These are phyloP conservation scores for Ceratocystis variospora DNA, from an alignment of 2,329 filamentous ascomycete genomes.

Conservation along the genomic window DNA sequence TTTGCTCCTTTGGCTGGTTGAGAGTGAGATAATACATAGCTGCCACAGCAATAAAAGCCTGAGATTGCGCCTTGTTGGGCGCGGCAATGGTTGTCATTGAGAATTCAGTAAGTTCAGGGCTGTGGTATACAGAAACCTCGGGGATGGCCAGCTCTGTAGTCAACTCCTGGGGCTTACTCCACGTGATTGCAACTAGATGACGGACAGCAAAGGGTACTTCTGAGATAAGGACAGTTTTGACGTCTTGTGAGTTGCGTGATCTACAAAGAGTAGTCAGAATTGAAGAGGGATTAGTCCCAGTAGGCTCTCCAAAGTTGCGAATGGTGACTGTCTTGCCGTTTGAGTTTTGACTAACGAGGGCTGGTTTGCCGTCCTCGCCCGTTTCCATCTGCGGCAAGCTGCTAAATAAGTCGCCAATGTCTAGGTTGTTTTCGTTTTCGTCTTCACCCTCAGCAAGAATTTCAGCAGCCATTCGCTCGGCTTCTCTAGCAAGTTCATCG, in stretches of 20 bases:
- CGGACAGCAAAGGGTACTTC: conserved; percentile 61
- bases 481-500: conserved; percentile 41
- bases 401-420: conserved; percentile 38
- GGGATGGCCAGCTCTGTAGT: conserved; percentile 32
- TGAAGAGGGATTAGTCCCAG: conserved; percentile 60
- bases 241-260: conserved; percentile 57
- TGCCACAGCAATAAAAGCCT: conserved; percentile 69
- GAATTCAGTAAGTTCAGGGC: conserved; percentile 40
- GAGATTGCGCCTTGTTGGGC: conserved; percentile 65
- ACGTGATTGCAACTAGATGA: conserved; percentile 59
- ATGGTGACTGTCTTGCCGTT: conserved; percentile 35
- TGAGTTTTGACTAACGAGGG: conserved; percentile 39
- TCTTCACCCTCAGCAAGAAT: conserved; percentile 43
- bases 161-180: conserved; percentile 58
- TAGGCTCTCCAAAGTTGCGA: conserved; percentile 72
- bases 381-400: conserved; percentile 48
- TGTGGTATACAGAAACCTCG: conserved; percentile 27
- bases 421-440: conserved; percentile 43
- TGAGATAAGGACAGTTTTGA: conserved; percentile 57
- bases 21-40: conserved; percentile 72
- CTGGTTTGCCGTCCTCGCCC: conserved; percentile 45
- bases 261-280: conserved; percentile 79
- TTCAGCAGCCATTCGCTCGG: conserved; percentile 44
- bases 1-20: conserved; percentile 70
- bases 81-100: conserved; percentile 65